Conservation (phyloP, 805 yeast genomes). For the Spathaspora arborariae region DNA sequence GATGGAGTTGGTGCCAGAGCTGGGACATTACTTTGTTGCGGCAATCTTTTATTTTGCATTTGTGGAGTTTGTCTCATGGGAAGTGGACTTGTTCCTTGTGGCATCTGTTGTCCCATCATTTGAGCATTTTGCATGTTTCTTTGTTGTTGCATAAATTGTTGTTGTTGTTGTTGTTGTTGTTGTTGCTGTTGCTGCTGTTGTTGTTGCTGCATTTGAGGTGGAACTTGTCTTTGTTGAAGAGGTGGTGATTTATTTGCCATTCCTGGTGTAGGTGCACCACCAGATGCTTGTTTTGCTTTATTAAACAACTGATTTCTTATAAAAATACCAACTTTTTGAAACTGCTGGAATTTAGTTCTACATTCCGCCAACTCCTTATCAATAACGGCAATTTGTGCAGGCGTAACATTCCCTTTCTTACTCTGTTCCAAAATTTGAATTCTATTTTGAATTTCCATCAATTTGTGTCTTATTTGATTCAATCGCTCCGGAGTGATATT, state of each 20-base stretch:
- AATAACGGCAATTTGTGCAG: constrained; percentile 42
- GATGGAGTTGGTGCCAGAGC: constrained; percentile 2
- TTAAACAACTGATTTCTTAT: constrained; percentile 40
- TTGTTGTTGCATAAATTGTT: background rate
- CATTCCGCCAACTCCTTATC: constrained; percentile 47
- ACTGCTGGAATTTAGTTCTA: constrained; percentile 44
- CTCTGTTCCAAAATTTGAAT: constrained; percentile 48
- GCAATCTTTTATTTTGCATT: constrained; percentile 3
- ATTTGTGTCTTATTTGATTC: constrained; percentile 42
- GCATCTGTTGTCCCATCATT: constrained; percentile 4
- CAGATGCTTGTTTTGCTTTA: constrained; percentile 17
- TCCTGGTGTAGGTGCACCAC: constrained; percentile 9
- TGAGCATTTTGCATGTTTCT: background rate
- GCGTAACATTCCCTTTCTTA: constrained; percentile 40
- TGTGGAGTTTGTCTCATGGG: constrained; percentile 10
- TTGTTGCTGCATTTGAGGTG: constrained; percentile 7
- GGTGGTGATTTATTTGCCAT: background rate
- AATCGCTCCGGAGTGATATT: constrained; percentile 35
- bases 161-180: constrained; percentile 4
- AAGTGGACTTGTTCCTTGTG: constrained; percentile 10
- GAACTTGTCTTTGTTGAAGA: constrained; percentile 2
- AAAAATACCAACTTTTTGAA: constrained; percentile 47
- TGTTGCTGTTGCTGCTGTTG: constrained; percentile 3
- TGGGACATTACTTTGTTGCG: constrained; percentile 3
- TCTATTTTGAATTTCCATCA: constrained; percentile 48